Conservation (phyloP, 2,329 filamentous ascomycete species). For the Coniochaeta hoffmannii region DNA sequence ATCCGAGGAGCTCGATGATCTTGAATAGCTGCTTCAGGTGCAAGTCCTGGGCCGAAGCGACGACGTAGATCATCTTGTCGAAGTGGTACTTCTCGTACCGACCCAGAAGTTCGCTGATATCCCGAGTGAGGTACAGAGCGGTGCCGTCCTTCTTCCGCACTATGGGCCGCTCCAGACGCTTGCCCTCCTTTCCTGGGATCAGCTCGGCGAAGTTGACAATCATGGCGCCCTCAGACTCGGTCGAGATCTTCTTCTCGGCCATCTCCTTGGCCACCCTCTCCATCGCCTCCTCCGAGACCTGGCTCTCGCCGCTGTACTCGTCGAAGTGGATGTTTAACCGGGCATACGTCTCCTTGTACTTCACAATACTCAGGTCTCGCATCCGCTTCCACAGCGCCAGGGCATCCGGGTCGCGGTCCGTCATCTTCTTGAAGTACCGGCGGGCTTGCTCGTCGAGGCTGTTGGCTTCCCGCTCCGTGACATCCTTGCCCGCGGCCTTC, state of each 20-base stretch:
- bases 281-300: slow-evolving; percentile 63
- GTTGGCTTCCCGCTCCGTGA: slow-evolving; percentile 39
- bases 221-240: slow-evolving; percentile 64
- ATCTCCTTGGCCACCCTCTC: slow-evolving; percentile 53
- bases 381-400: slow-evolving; percentile 58
- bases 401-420: slow-evolving; percentile 55
- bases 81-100: slow-evolving; percentile 57
- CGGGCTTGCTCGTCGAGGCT: slow-evolving; percentile 69
- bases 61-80: slow-evolving; percentile 76
- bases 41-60: slow-evolving; percentile 64
- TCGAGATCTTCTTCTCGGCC: slow-evolving; percentile 55
- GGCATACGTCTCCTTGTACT: slow-evolving; percentile 61
- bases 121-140: slow-evolving; percentile 69
- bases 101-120: slow-evolving; percentile 67
- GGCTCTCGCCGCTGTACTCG: slow-evolving; percentile 67
- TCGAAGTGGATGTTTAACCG: slow-evolving; percentile 66
- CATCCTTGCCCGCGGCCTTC: slow-evolving; percentile 45
- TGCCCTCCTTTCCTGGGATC: slow-evolving; percentile 57
- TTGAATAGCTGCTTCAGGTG: slow-evolving; percentile 72
- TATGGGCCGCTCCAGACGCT: slow-evolving; percentile 63
- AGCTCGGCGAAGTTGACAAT: slow-evolving; percentile 67
- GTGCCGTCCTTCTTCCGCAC: slow-evolving; percentile 69
- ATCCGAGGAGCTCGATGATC: slow-evolving; percentile 64
- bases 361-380: slow-evolving; percentile 58
- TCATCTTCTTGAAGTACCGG: slow-evolving; percentile 64